Evolutionary conservation across 1,139 yeast genomes (phyloP).

Genomic region (Magnusiomyces tetraspermus): DNA sequence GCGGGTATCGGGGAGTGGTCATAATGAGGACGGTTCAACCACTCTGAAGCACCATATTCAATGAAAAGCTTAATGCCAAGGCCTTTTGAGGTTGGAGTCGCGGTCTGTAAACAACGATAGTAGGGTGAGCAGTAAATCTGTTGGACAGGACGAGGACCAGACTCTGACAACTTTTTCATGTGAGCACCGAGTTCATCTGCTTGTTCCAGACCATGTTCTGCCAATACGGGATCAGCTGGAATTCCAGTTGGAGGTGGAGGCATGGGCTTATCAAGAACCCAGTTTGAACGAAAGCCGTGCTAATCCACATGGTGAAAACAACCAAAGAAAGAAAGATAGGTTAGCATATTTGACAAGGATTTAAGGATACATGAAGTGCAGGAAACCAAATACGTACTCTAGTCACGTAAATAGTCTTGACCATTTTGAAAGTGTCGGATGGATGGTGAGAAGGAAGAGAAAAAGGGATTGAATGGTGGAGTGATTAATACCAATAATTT

Average conservation of each 20-base stretch:
- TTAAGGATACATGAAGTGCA: neutral
- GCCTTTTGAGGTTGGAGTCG: conserved; percentile 52
- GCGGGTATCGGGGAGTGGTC: conserved; percentile 19
- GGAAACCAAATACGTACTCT: conserved; percentile 10
- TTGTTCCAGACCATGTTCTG: conserved; percentile 71
- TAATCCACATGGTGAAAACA: conserved; percentile 14
- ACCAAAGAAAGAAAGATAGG: neutral
- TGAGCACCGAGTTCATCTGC: conserved; percentile 62
- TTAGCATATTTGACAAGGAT: neutral
- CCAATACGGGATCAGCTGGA: conserved; percentile 70
- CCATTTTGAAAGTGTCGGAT: conserved; percentile 7
- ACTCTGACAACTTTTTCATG: conserved; percentile 32
- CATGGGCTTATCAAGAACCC: conserved; percentile 49
- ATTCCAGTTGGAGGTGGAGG: conserved; percentile 79
- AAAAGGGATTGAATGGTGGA: no score
- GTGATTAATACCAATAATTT: no score
- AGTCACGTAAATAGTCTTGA: conserved; percentile 14
- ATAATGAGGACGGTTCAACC: conserved; percentile 16
- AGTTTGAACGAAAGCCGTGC: conserved; percentile 76
- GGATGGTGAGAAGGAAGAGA: neutral
- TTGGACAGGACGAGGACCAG: conserved; percentile 40
- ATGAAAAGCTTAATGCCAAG: conserved; percentile 43
- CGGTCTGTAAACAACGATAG: conserved; percentile 81
- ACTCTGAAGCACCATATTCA: conserved; percentile 47
- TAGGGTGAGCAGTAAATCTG: conserved; percentile 72